Conservation (phyloP, 768 basidiomycete genomes). For the Russula virescens region DNA sequence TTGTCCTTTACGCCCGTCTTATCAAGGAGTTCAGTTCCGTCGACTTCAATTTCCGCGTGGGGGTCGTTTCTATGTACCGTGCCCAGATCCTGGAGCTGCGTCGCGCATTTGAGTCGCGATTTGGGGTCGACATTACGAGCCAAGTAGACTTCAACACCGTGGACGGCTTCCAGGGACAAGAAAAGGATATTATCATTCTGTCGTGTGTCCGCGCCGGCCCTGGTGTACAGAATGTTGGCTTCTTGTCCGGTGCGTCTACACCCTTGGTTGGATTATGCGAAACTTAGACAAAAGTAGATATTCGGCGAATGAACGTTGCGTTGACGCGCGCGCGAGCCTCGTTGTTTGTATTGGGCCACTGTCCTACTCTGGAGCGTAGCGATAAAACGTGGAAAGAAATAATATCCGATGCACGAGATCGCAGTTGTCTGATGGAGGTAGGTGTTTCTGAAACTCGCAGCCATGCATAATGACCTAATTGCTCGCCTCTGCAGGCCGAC, state of each 20-base stretch:
- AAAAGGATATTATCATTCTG: slow-evolving; percentile 96
- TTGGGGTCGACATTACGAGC: slow-evolving; percentile 62
- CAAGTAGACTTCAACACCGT: slow-evolving; percentile 94
- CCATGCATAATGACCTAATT: not conserved
- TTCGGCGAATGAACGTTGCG: slow-evolving; percentile 96
- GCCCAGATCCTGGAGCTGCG: slow-evolving; percentile 79
- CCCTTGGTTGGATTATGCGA: not conserved
- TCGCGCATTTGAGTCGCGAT: slow-evolving; percentile 59
- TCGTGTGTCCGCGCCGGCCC: slow-evolving; percentile 94
- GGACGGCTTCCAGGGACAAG: slow-evolving; percentile 98
- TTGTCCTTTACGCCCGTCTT: slow-evolving; percentile 70
- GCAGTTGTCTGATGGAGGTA: slow-evolving; percentile 62
- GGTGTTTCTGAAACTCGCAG: slow-evolving; percentile 26
- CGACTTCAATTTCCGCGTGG: slow-evolving; percentile 51
- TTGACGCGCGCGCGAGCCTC: slow-evolving; percentile 95
- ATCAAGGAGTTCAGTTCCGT: slow-evolving; percentile 51
- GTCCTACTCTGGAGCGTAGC: slow-evolving; percentile 81
- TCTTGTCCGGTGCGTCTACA: slow-evolving; percentile 61
- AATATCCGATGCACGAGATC: slow-evolving; percentile 64
- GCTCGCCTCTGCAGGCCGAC: slow-evolving; percentile 31
- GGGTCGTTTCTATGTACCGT: slow-evolving; percentile 90
- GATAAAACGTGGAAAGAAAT: slow-evolving; percentile 76
- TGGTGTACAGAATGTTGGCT: slow-evolving; percentile 77
- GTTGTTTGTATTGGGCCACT: slow-evolving; percentile 88
- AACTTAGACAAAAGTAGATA: slow-evolving; percentile 38